These are phyloP conservation scores for Pholiota conissans DNA, from an alignment of 768 basidiomycete genomes.

Conservation along the genomic window DNA sequence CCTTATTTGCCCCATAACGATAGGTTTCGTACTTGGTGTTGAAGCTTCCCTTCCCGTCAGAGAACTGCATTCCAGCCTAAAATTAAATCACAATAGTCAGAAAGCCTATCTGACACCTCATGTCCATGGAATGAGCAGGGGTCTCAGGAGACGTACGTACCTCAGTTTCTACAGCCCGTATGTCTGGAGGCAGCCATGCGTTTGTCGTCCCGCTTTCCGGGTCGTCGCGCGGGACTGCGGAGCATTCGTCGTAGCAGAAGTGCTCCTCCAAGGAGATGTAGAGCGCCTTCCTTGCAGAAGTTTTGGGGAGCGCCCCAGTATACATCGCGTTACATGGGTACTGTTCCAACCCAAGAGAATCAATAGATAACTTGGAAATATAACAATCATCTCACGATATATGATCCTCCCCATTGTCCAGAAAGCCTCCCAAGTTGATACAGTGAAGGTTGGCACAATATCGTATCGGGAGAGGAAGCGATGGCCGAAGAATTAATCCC, in stretches of 20 bases:
- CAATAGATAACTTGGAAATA: not conserved
- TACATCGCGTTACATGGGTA: not conserved
- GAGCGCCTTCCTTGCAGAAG: slow-evolving; percentile 40
- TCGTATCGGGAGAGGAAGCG: slow-evolving; percentile 11
- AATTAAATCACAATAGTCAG: slow-evolving; percentile 23
- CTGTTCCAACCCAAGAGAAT: not conserved
- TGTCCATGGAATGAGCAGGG: not conserved
- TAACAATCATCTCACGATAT: slow-evolving; percentile 34
- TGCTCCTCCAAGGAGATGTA: slow-evolving; percentile 51
- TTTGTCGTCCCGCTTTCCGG: slow-evolving; percentile 37
- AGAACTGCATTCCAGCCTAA: slow-evolving; percentile 50
- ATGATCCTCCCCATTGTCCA: slow-evolving; percentile 52
- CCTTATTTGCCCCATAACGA: slow-evolving; percentile 19
- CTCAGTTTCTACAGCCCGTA: slow-evolving; percentile 34
- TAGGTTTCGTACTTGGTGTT: slow-evolving; percentile 39
- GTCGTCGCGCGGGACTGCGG: slow-evolving; percentile 34
- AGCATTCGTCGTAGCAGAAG: slow-evolving; percentile 34
- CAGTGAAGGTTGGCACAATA: slow-evolving; percentile 21
- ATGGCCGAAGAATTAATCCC: slow-evolving; percentile 17
- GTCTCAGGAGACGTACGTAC: slow-evolving; percentile 25
- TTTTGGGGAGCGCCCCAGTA: not conserved
- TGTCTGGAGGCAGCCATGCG: slow-evolving; percentile 46
- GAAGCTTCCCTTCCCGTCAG: slow-evolving; percentile 34
- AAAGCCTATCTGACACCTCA: not conserved
- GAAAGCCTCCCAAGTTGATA: slow-evolving; percentile 46